Evolutionary conservation across 2,329 filamentous ascomycete genomes (phyloP).

Genomic region (Grosmannia clavigera): DNA sequence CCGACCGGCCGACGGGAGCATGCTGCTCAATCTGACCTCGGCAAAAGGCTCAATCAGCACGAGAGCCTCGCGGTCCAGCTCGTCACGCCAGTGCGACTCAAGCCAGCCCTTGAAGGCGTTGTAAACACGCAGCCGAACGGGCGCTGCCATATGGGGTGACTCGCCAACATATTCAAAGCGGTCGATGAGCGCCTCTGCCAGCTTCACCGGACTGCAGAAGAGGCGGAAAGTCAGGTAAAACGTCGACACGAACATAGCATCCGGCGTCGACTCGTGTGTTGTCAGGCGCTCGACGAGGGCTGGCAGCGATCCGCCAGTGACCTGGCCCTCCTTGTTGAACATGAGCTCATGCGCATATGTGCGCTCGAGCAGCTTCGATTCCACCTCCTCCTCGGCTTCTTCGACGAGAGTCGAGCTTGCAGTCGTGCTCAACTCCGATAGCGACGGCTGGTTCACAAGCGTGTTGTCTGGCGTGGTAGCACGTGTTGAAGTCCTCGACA

Average conservation of each 20-base stretch:
- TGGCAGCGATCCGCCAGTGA: slow-evolving; percentile 82
- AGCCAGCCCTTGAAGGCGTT: slow-evolving; percentile 97
- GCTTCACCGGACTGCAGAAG: slow-evolving; percentile 69
- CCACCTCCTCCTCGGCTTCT: slow-evolving; percentile 58
- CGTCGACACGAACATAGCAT: slow-evolving; percentile 81
- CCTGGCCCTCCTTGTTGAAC: slow-evolving; percentile 85
- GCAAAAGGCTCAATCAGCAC: slow-evolving; percentile 70
- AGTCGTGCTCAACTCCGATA: slow-evolving; percentile 55
- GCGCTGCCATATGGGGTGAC: slow-evolving; percentile 58
- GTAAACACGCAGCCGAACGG: slow-evolving; percentile 82
- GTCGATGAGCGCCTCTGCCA: slow-evolving; percentile 74
- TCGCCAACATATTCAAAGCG: slow-evolving; percentile 87
- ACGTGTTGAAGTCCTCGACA: slow-evolving; percentile 74
- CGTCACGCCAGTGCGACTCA: slow-evolving; percentile 85
- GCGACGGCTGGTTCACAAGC: slow-evolving; percentile 43
- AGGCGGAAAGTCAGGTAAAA: slow-evolving; percentile 95
- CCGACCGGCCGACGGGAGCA: slow-evolving; percentile 65
- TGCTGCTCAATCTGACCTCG: slow-evolving; percentile 51
- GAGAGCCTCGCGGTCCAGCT: slow-evolving; percentile 66
- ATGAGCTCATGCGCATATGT: slow-evolving; percentile 86
- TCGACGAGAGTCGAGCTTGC: slow-evolving; percentile 57
- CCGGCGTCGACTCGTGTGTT: slow-evolving; percentile 82
- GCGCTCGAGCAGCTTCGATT: slow-evolving; percentile 76
- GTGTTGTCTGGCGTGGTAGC: slow-evolving; percentile 72
- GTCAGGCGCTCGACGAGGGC: slow-evolving; percentile 92